Evolutionary conservation across 805 yeast genomes (phyloP), one percentile per base, ranked within the genome.

Genomic region (Ogataea philodendri): DNA sequence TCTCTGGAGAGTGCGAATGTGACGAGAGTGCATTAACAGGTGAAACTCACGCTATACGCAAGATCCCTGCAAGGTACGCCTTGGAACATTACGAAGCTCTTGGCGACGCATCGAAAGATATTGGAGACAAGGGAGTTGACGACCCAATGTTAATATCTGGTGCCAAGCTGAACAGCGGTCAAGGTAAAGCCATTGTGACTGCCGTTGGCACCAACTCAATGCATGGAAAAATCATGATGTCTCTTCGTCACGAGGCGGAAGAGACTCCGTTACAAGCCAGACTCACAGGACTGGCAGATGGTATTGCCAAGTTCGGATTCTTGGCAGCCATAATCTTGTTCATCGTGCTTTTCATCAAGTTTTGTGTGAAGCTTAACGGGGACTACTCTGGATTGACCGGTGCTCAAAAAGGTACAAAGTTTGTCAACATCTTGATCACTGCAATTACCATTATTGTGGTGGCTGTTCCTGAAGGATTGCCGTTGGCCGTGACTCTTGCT

Each of bases 391-490:
- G 60, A 30, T 39, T 72, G 5, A 58, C 75, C 0, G 63, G 85
- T 5, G 75, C 96, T 6, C 75, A 80, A 53, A 89, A 88, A 64
- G 97, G 96, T 47, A 78, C 85, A 37, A 74, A 73, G 47, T 89
- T 89, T 49, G 67, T 93, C 66, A 81, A 86, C 52, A 84, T 90
- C 38, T 69, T 93, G 42, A 93, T 93, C 53, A 86, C 93, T 15
- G 83, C 97, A 1, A 84, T 93, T 42, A 88, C 98, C 0, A 74
- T 93, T 49, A 79, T 93, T 18, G 98, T 90, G 10, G 98, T 93
- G 32, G 99, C 98, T 0, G 96, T 93, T n/a, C 99, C 99, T 3
- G 99, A 93, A 64, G 99, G 99, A 44, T 72, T 93, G 39, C 99
- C 99, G 1, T 69, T 93, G 38, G 99, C 99, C 2, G 98, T 93